A percentile compares a stretch with the other conserved stretches of the same genome.
Evolutionary conservation across 345 rosid genomes (phyloP).

Genomic region (Gossypium herbaceum): DNA sequence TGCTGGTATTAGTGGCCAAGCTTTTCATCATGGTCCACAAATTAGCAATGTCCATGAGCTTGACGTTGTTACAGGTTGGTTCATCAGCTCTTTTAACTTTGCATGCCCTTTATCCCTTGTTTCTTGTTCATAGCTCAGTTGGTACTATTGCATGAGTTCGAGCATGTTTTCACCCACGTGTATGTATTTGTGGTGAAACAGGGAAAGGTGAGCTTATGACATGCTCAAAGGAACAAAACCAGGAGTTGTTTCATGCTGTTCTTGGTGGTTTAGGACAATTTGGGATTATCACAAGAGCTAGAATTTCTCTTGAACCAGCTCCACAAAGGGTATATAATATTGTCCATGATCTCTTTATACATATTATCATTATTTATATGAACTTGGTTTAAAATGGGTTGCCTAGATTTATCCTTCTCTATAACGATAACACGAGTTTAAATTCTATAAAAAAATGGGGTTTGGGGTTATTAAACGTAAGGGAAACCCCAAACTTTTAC

Average conservation of each 20-base stretch:
- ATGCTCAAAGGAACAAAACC: conserved; percentile 65
- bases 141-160: no score
- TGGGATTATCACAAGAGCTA: conserved; percentile 93
- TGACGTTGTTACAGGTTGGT: conserved; percentile 86
- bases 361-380: not conserved
- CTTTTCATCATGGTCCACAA: conserved; percentile 95
- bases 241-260: conserved; percentile 73
- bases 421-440: no score
- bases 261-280: conserved; percentile 98
- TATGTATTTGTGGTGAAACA: conserved; percentile 17
- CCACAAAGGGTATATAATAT: conserved; percentile 61
- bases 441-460: not conserved
- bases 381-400: no score
- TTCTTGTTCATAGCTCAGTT: not conserved
- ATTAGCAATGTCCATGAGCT: conserved; percentile 84
- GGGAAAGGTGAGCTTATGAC: conserved; percentile 79
- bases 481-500: not conserved
- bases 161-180: no score
- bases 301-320: conserved; percentile 86
- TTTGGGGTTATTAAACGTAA: not conserved
- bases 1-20: conserved; percentile 97
- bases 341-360: not conserved
- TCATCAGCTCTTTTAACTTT: not conserved
- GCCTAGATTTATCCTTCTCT: no score
- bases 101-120: not conserved